Conservation (phyloP, 257 asterid genomes). For the Nicotiana sylvestris region DNA sequence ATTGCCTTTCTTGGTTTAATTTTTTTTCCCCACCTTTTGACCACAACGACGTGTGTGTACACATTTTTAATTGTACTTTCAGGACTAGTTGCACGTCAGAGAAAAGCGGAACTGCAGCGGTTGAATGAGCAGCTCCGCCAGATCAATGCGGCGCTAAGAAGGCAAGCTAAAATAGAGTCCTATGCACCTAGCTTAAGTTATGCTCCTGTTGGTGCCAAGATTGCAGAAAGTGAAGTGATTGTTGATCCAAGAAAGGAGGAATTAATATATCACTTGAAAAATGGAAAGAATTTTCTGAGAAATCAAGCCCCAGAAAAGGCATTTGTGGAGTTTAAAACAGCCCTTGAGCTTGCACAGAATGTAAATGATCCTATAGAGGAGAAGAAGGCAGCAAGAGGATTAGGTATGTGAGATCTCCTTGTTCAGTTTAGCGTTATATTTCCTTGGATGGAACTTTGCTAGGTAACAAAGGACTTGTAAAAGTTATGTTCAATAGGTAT, state of each 20-base stretch:
- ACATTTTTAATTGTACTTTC: not conserved
- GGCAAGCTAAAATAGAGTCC: slow-evolving; percentile 98
- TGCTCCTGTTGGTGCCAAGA: slow-evolving; percentile 75
- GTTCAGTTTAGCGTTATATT: not conserved
- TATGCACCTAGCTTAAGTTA: slow-evolving; percentile 95
- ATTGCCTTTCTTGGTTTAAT: not conserved
- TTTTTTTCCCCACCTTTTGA: not conserved
- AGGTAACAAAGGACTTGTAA: not conserved
- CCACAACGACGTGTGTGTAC: not conserved
- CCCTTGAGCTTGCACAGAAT: slow-evolving; percentile 79
- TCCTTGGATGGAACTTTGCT: not conserved
- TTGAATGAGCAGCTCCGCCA: slow-evolving; percentile 94
- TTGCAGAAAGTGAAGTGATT: slow-evolving; percentile 76
- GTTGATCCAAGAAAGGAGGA: slow-evolving; percentile 82
- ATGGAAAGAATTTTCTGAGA: slow-evolving; percentile 77
- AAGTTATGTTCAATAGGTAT: not conserved
- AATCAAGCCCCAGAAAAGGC: slow-evolving; percentile 87
- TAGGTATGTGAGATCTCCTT: slow-evolving; percentile 47
- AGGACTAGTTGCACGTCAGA: slow-evolving; percentile 97
- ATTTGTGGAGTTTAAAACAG: slow-evolving; percentile 68
- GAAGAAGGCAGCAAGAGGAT: slow-evolving; percentile 97
- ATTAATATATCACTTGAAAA: slow-evolving; percentile 63
- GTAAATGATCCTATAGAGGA: slow-evolving; percentile 78
- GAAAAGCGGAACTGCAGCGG: slow-evolving; percentile 79
- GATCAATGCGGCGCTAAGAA: slow-evolving; percentile 80